Conservation (phyloP, 345 rosid species). For the Trapa bicornis region DNA sequence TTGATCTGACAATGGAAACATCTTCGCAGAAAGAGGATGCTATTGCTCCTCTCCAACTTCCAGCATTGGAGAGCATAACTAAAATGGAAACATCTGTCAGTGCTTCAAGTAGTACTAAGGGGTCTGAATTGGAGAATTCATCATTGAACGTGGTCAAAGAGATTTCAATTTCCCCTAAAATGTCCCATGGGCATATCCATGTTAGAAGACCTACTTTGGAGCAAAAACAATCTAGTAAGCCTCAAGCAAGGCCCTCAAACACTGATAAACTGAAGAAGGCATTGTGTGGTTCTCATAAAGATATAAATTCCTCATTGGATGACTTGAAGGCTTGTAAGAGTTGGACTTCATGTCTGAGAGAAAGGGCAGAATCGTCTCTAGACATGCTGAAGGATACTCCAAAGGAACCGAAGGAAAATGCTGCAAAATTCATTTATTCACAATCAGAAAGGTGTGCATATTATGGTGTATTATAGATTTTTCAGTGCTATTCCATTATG, state of each 20-base stretch:
- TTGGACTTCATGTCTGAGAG: conserved; percentile 34
- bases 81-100: conserved; percentile 10
- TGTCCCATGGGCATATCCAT: conserved; percentile 29
- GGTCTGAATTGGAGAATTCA: conserved; percentile 24
- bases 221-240: conserved; percentile 29
- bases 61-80: conserved; percentile 21
- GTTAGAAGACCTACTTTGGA: conserved; percentile 23
- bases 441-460: conserved; percentile 32
- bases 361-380: conserved; percentile 28
- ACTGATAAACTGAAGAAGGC: conserved; percentile 29
- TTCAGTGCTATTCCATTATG: not conserved
- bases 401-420: conserved; percentile 30
- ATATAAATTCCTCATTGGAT: conserved; percentile 23
- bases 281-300: conserved; percentile 32
- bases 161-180: conserved; percentile 35
- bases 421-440: conserved; percentile 22
- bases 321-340: conserved; percentile 28
- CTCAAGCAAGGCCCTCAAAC: conserved; percentile 30
- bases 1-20: conserved; percentile 19
- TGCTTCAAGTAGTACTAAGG: conserved; percentile 23
- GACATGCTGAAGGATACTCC: conserved; percentile 40
- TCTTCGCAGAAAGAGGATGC: conserved; percentile 21
- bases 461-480: conserved; percentile 9
- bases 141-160: conserved; percentile 29
- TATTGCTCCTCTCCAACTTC: conserved; percentile 18